Conservation (phyloP, 495 filamentous ascomycete species). For the Hyaloscypha hepaticicola region DNA sequence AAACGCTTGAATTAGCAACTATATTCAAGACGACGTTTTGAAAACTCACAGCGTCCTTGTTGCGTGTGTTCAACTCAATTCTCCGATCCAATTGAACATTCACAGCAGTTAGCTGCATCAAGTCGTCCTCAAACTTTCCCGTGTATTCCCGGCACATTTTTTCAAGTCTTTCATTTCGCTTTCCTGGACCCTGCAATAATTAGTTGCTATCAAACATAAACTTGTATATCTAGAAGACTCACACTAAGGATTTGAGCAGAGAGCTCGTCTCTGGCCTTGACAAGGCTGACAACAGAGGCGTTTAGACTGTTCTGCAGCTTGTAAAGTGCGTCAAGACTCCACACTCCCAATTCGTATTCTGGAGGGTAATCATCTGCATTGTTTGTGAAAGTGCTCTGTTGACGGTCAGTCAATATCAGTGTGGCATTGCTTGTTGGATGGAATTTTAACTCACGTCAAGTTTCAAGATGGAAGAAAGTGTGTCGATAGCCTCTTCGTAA, state of each 20-base stretch:
- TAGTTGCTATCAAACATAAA: background rate
- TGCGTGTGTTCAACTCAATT: constrained; percentile 2
- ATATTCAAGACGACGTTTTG: background rate
- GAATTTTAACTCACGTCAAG: background rate
- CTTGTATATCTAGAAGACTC: background rate
- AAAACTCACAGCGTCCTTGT: constrained; percentile 1
- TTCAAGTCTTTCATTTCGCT: background rate
- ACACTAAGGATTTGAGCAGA: background rate
- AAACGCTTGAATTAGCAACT: background rate
- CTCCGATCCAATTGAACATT: background rate
- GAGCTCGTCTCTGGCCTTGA: background rate
- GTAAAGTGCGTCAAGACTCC: background rate
- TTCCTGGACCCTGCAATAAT: background rate
- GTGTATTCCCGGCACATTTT: background rate
- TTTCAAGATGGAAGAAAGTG: background rate
- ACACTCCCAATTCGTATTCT: background rate
- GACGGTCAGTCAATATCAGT: background rate
- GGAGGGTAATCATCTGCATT: background rate
- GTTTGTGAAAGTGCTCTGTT: background rate
- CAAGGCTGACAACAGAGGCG: background rate
- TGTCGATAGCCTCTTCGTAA: background rate
- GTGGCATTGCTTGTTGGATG: background rate
- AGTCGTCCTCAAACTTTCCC: background rate
- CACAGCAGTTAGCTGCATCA: background rate
- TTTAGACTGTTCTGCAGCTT: background rate